A percentile compares a stretch with the other conserved stretches of the same genome.
Evolutionary conservation across 768 basidiomycete genomes (phyloP).

Genomic region (Serendipita indica): DNA sequence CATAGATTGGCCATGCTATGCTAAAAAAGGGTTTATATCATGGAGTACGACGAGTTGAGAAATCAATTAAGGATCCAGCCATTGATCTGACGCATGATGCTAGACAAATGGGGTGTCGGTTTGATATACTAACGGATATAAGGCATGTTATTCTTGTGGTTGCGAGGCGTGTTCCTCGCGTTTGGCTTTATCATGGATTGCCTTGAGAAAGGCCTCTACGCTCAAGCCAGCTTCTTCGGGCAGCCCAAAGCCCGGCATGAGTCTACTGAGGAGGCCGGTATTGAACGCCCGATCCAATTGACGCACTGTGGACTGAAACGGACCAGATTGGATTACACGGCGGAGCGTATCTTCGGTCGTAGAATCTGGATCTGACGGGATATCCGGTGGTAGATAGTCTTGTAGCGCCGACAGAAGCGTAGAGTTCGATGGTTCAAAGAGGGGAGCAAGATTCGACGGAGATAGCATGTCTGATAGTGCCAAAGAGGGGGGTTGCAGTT

Average conservation of each 20-base stretch:
- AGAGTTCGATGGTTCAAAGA: slow-evolving; percentile 42
- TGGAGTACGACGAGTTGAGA: neutral
- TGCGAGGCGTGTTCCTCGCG: slow-evolving; percentile 23
- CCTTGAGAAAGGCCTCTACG: slow-evolving; percentile 63
- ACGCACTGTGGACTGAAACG: slow-evolving; percentile 64
- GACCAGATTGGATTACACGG: slow-evolving; percentile 66
- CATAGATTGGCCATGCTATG: neutral
- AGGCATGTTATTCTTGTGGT: neutral
- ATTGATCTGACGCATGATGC: too few relatives aligned
- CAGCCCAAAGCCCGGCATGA: slow-evolving; percentile 66
- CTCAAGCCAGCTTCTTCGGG: slow-evolving; percentile 74
- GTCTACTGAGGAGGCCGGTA: slow-evolving; percentile 59
- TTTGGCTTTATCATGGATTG: slow-evolving; percentile 60
- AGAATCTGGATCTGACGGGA: slow-evolving; percentile 50
- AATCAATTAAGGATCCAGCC: neutral
- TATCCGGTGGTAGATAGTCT: slow-evolving; percentile 48
- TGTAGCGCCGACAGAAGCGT: slow-evolving; percentile 59
- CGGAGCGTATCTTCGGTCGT: slow-evolving; percentile 38
- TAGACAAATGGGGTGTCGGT: too few relatives aligned
- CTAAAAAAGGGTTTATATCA: neutral
- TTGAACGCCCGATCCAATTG: slow-evolving; percentile 74
- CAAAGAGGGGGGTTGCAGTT: neutral
- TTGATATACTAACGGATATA: too few relatives aligned
- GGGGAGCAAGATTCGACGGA: slow-evolving; percentile 50
- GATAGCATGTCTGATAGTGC: slow-evolving; percentile 65